Evolutionary conservation across 768 basidiomycete species (phyloP).

Genomic region (Mrakia frigida): DNA sequence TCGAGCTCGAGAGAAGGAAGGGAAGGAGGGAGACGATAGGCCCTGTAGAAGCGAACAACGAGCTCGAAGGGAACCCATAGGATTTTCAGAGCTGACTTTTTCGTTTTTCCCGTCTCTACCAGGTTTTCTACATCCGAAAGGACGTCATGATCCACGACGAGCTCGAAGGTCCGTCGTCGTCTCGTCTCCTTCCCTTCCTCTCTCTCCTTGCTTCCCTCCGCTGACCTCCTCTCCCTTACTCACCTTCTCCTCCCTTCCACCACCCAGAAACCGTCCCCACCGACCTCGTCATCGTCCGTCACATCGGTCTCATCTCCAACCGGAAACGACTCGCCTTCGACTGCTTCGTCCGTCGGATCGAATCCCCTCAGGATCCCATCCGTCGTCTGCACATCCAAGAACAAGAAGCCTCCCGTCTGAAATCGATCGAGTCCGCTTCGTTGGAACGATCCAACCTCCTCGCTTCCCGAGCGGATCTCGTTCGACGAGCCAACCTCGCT

Average conservation of each 20-base stretch:
- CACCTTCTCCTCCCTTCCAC: background rate
- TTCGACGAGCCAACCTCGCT: background rate
- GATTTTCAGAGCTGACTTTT: background rate
- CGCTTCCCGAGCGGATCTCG: background rate
- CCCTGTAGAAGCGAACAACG: background rate
- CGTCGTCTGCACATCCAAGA: conserved; percentile 1
- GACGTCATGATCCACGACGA: conserved; percentile 20
- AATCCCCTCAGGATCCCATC: background rate
- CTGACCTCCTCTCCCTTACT: background rate
- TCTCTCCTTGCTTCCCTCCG: background rate
- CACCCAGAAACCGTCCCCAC: conserved; percentile 22
- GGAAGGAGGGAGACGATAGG: background rate
- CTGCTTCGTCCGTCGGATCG: conserved; percentile 3
- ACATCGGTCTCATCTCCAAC: conserved; percentile 21
- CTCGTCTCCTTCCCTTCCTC: background rate
- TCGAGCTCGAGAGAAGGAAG: background rate
- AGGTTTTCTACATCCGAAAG: conserved; percentile 1
- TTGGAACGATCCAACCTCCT: conserved; percentile 5
- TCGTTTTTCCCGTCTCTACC: background rate
- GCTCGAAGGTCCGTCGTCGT: conserved; percentile 27
- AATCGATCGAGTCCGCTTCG: background rate
- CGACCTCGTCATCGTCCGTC: conserved; percentile 15
- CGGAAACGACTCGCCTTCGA: conserved; percentile 17
- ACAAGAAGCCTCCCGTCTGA: conserved; percentile 11
- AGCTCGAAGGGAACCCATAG: background rate